Percentiles rank a stretch among this genome's conserved stretches.
phyloP scores from a whole-genome alignment of 495 filamentous ascomycete genomes.

The Chaetomium tenue region DNA sequence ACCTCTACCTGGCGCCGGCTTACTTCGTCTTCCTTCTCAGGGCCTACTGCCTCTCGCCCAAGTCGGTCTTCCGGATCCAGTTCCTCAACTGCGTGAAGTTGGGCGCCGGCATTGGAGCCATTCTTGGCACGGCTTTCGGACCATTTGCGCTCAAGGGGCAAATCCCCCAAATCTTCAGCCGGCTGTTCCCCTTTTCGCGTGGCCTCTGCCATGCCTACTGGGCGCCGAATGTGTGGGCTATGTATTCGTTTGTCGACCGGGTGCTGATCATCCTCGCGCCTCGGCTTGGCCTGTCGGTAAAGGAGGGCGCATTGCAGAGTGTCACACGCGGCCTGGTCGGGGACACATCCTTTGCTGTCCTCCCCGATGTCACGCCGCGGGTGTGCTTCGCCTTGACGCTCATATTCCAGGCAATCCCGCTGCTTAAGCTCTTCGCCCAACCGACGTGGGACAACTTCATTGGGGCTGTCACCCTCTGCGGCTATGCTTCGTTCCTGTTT shows the following conservation, averaged over 20 bases:
- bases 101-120: conserved; percentile 62
- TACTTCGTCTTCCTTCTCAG: conserved; percentile 91
- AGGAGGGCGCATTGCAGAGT: conserved; percentile 72
- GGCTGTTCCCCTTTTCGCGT: conserved; percentile 90
- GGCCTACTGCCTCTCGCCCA: conserved; percentile 80
- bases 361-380: conserved; percentile 79
- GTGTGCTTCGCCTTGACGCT: conserved; percentile 81
- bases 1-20: conserved; percentile 92
- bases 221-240: conserved; percentile 95
- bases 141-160: conserved; percentile 85
- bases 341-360: conserved; percentile 91
- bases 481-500: conserved; percentile 94
- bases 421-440: conserved; percentile 75
- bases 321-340: conserved; percentile 91
- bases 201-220: conserved; percentile 97
- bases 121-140: conserved; percentile 85
- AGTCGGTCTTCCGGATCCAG: conserved; percentile 70
- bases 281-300: conserved; percentile 67
- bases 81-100: conserved; percentile 80
- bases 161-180: conserved; percentile 77
- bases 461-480: conserved; percentile 88
- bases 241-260: conserved; percentile 90
- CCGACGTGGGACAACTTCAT: conserved; percentile 87
- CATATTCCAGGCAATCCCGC: conserved; percentile 73
- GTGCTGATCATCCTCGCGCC: conserved; percentile 82